phyloP scores from a whole-genome alignment of 2,329 filamentous ascomycete species.

The Onygenales sp. region DNA sequence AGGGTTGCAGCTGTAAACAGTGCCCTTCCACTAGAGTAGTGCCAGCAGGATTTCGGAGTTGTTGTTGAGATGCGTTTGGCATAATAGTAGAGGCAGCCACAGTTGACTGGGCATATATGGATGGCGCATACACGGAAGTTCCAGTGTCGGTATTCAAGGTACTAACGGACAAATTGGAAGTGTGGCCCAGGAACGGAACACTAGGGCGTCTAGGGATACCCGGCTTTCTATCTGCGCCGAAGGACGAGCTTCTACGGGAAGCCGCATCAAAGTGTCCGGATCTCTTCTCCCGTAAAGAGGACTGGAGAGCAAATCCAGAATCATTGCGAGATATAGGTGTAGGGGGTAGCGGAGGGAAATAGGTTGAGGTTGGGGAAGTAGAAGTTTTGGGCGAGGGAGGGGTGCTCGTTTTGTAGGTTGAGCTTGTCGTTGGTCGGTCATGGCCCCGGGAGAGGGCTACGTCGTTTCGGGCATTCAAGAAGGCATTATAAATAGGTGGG shows the following conservation, averaged over 20 bases:
- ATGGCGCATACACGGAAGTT: slow-evolving; percentile 33
- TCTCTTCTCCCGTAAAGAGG: slow-evolving; percentile 83
- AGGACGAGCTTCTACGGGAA: slow-evolving; percentile 86
- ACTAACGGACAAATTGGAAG: slow-evolving; percentile 37
- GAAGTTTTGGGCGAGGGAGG: slow-evolving; percentile 46
- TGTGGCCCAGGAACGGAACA: slow-evolving; percentile 61
- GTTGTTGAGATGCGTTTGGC: slow-evolving; percentile 29
- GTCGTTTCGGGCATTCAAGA: slow-evolving; percentile 65
- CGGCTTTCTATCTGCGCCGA: slow-evolving; percentile 64
- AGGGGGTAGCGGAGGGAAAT: slow-evolving; percentile 65
- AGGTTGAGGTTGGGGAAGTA: slow-evolving; percentile 66
- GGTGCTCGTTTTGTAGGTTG: slow-evolving; percentile 42
- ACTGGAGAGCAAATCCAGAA: slow-evolving; percentile 77
- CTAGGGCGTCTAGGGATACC: slow-evolving; percentile 49
- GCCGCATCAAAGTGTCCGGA: slow-evolving; percentile 81
- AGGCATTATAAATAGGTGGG: slow-evolving; percentile 80
- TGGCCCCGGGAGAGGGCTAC: slow-evolving; percentile 38
- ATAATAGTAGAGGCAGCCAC: slow-evolving; percentile 43
- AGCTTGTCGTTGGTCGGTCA: slow-evolving; percentile 70
- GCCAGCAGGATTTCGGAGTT: slow-evolving; percentile 13
- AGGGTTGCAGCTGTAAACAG: slow-evolving; percentile 35
- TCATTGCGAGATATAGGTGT: slow-evolving; percentile 83
- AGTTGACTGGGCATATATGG: slow-evolving; percentile 41
- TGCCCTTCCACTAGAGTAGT: slow-evolving; percentile 39
- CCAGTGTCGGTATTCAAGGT: slow-evolving; percentile 30